Conservation (phyloP, 495 filamentous ascomycete species). For the Hypoxylon lienhwacheense region DNA sequence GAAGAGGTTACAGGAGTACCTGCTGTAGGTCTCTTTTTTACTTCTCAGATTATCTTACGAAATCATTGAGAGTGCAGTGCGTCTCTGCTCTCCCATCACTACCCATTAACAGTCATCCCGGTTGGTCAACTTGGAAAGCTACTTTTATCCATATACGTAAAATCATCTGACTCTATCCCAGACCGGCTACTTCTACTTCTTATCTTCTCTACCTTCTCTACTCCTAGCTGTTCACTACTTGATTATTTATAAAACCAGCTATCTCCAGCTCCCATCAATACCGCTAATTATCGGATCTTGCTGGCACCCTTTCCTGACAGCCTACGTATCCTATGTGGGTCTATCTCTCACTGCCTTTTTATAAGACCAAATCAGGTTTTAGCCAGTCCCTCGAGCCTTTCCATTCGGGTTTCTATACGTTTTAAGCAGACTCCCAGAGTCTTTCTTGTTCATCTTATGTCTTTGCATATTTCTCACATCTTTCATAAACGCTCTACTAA, state of each 20-base stretch:
- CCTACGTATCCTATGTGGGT: slow-evolving; percentile 31
- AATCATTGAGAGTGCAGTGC: not conserved
- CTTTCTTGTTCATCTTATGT: slow-evolving; percentile 27
- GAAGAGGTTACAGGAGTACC: not conserved
- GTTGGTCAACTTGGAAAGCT: too few relatives aligned
- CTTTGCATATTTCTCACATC: slow-evolving; percentile 26
- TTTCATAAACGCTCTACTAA: slow-evolving; percentile 27
- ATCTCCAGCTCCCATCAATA: slow-evolving; percentile 18
- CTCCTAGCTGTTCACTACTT: not conserved
- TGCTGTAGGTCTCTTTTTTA: not conserved
- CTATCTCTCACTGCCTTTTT: slow-evolving; percentile 30
- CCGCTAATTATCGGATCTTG: slow-evolving; percentile 17
- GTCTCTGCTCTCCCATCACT: not conserved
- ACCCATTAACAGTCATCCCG: too few relatives aligned
- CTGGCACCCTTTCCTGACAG: slow-evolving; percentile 21
- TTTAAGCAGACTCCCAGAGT: slow-evolving; percentile 35
- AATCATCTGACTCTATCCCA: too few relatives aligned
- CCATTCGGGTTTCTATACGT: slow-evolving; percentile 26
- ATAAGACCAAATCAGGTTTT: slow-evolving; percentile 36
- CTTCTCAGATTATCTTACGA: slow-evolving; percentile 3
- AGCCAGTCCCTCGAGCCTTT: slow-evolving; percentile 35
- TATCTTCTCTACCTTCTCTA: too few relatives aligned
- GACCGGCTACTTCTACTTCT: too few relatives aligned
- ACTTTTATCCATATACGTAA: too few relatives aligned
- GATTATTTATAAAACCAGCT: slow-evolving; percentile 8